These are phyloP conservation scores for Chaetomium tenue DNA, from an alignment of 495 filamentous ascomycete genomes.

Conservation along the genomic window DNA sequence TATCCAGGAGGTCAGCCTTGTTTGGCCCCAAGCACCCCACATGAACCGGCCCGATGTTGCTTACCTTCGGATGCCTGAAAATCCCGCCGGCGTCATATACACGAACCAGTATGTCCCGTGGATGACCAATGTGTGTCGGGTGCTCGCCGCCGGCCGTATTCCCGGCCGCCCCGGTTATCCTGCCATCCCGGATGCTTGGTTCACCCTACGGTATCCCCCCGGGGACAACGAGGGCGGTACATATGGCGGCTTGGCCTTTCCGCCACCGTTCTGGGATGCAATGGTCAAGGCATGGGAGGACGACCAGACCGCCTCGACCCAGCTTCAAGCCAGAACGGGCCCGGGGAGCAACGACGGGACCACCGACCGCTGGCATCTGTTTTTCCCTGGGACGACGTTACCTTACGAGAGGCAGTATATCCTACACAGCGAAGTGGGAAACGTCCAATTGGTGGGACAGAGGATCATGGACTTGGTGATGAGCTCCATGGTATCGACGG, in stretches of 20 bases:
- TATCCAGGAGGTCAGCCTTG: slow-evolving; percentile 23
- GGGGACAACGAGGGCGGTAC: not conserved
- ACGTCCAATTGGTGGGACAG: not conserved
- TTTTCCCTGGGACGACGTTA: slow-evolving; percentile 16
- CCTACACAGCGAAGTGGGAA: slow-evolving; percentile 2
- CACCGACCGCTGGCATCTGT: slow-evolving; percentile 27
- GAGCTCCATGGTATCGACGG: not conserved
- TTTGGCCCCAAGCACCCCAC: slow-evolving; percentile 22
- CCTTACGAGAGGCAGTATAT: slow-evolving; percentile 12
- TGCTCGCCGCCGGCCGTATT: slow-evolving; percentile 28
- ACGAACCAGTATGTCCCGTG: slow-evolving; percentile 26
- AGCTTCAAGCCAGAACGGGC: slow-evolving; percentile 1
- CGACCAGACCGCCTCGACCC: not conserved
- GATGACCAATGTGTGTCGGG: slow-evolving; percentile 24
- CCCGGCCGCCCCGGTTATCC: slow-evolving; percentile 29
- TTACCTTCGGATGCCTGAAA: slow-evolving; percentile 33
- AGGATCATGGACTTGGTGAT: slow-evolving; percentile 14
- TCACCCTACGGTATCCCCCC: slow-evolving; percentile 1
- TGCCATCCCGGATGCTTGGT: slow-evolving; percentile 28
- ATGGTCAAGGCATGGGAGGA: slow-evolving; percentile 13
- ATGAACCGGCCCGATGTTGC: slow-evolving; percentile 30
- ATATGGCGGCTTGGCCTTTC: slow-evolving; percentile 31
- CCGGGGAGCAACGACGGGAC: not conserved
- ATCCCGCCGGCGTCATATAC: slow-evolving; percentile 7
- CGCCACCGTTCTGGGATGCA: slow-evolving; percentile 12